These are phyloP conservation scores for Podospora appendiculata DNA, from an alignment of 495 filamentous ascomycete species.

Conservation along the genomic window DNA sequence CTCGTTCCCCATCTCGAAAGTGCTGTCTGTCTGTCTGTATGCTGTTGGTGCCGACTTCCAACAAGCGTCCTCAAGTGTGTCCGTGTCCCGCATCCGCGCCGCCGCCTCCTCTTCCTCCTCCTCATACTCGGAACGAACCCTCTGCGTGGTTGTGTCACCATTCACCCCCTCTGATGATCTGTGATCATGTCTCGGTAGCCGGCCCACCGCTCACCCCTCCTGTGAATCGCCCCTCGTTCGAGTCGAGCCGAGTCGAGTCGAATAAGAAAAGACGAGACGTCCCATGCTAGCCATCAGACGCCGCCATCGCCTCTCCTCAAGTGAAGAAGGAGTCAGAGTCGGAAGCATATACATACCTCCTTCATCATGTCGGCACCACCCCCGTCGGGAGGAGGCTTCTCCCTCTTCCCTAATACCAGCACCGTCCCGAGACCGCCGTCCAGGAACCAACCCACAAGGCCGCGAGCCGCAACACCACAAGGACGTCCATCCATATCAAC, in stretches of 20 bases:
- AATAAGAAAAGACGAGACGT: conserved; percentile 1
- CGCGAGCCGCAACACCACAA: conserved; percentile 30
- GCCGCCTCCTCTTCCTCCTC: neutral
- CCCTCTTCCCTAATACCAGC: conserved; percentile 41
- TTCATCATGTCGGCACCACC: conserved; percentile 26
- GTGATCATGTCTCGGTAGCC: conserved; percentile 20
- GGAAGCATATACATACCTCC: no score
- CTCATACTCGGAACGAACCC: neutral
- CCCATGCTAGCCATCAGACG: neutral
- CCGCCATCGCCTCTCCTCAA: neutral
- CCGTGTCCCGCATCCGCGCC: neutral
- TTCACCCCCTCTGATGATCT: conserved; percentile 3
- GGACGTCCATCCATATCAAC: conserved; percentile 23
- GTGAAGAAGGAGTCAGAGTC: no score
- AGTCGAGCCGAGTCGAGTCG: neutral
- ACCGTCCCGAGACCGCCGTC: conserved; percentile 21
- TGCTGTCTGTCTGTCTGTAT: neutral
- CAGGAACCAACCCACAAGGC: conserved; percentile 28
- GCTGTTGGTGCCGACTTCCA: neutral
- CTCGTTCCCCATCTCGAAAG: no score
- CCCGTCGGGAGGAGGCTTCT: conserved; percentile 37
- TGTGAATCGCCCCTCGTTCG: neutral
- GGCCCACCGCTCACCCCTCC: conserved; percentile 1
- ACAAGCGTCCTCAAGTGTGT: neutral
- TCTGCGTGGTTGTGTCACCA: neutral